Evolutionary conservation across 495 filamentous ascomycete species (phyloP), one percentile per base, ranked within the genome.

Genomic region (Talaromyces borbonicus): DNA sequence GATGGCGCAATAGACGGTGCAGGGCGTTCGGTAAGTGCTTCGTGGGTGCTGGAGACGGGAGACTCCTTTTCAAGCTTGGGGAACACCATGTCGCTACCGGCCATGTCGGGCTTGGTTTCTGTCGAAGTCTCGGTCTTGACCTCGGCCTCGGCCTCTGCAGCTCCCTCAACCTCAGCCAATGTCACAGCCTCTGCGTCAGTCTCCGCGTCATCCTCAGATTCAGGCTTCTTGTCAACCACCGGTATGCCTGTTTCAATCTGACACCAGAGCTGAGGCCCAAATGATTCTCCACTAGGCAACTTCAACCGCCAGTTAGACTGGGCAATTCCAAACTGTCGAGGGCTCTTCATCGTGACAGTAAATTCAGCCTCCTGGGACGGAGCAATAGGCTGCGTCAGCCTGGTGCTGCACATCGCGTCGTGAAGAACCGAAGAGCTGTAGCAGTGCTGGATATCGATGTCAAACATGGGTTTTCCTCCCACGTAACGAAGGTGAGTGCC

Each of bases 261-360:
- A 59, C 90, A 96, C 92, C 92, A 99, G 27, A 99, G 70, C 56
- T 84, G 81, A 66, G 94, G 86, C 38, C 92, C 92, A 49, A 99
- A 96, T 33, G 83, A 80, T 47, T 71, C 69, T 23, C 90, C 88
- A 49, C 90, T 81, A 20, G 81, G 74, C 37, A 84, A 76, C 52
- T 88, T 92, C 54, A 97, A 74, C 47, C 90, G 87, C 93, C 93
- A 99, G 74, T 96, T 95, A 8, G 90, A 96, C 53, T 95, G 88
- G 49, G 79, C 68, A 50, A 83, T 82, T 18, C 90, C 86, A 39
- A 68, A 65, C 31, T 84, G 79, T 16, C 66, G 66, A 25, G 90
- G 87, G 22, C 87, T 83, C 54, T 85, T 84, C 59, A 99, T 78
- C 32, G 80, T 67, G 39, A 99, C 85, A 33, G 81, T 84, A 69